Percentiles rank a stretch among this genome's conserved stretches.
Conservation (phyloP, 2,329 filamentous ascomycete genomes). For the Penicillium sp. region DNA sequence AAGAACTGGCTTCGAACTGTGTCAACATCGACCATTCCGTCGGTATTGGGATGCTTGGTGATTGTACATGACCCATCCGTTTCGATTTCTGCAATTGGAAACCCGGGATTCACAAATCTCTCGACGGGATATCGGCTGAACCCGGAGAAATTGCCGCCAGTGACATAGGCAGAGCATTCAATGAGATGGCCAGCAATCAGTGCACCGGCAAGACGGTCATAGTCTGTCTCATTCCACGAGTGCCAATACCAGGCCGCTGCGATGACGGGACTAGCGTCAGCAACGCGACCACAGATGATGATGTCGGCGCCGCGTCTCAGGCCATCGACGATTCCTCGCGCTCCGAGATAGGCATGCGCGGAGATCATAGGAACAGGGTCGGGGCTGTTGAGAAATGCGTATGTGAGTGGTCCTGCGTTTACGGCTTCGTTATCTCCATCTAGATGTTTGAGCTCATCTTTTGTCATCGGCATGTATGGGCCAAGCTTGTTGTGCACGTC, state of each 20-base stretch:
- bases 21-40: not conserved
- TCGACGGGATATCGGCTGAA: not conserved
- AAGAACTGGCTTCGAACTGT: not conserved
- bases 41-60: not conserved
- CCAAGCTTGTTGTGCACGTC: not conserved
- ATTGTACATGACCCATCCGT: not conserved
- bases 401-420: not conserved
- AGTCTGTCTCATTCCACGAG: constrained; percentile 51
- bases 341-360: not conserved
- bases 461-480: not conserved
- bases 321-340: constrained; percentile 32
- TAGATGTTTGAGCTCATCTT: not conserved
- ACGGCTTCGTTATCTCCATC: not conserved
- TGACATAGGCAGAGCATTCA: not conserved
- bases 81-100: not conserved
- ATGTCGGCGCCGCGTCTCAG: constrained; percentile 45
- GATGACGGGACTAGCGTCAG: constrained; percentile 56
- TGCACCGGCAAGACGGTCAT: not conserved
- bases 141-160: not conserved
- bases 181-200: not conserved
- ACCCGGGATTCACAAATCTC: not conserved
- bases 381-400: not conserved
- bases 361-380: not conserved
- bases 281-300: constrained; percentile 46
- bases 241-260: constrained; percentile 61